Evolutionary conservation across 1,284 basidiomycete genomes (phyloP), one percentile per base, ranked within the genome.

Genomic region (Moesziomyces sp.): DNA sequence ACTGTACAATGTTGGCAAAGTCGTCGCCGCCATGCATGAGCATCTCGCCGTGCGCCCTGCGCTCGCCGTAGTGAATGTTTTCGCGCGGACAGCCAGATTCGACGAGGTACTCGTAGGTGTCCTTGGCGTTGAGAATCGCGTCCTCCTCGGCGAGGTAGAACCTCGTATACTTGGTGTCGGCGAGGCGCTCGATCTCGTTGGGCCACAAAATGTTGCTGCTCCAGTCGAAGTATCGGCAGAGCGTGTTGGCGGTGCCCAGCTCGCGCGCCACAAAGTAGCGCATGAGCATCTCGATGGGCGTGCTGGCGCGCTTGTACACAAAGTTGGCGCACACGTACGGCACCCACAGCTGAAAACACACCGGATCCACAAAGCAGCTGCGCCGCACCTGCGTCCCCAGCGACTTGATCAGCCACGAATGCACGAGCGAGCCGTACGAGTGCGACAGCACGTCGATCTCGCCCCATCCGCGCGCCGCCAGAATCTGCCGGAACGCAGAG

Each of bases 181-280:
- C 26, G 34, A 80, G 47, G 11, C 55, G 34, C 1, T 68, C 74
- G 30, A 81, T 77, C 52, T 83, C 78, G 52, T 79, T 67, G 4
- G 78, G 76, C 71, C 82, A 79, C 5, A 84, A 58, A 42, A 82
- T 74, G 46, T 77, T 79, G 53, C 64, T 66, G 19, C 61, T 49
- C 80, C 80, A 82, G 52, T 83, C 76, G 60, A 82, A 82, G 62
- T 83, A 63, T 19, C 80, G 60, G 50, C 58, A 75, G 5, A 82
- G 67, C 26, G 74, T 69, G 46, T 79, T 77, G 2, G 80, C 79
- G 3, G 69, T 78, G 7, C 75, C 80, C 3, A 76, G 48, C 46
- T 83, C 79, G 16, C 72, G 55, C 3, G 69, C 78, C 26, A 77
- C 78, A 74, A 80, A 81, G 66, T 81, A 80, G 14, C 80, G 68